Evolutionary conservation across 192 early-diverging fungal genomes (phyloP).

Genomic region (Linnemannia schmuckeri): DNA sequence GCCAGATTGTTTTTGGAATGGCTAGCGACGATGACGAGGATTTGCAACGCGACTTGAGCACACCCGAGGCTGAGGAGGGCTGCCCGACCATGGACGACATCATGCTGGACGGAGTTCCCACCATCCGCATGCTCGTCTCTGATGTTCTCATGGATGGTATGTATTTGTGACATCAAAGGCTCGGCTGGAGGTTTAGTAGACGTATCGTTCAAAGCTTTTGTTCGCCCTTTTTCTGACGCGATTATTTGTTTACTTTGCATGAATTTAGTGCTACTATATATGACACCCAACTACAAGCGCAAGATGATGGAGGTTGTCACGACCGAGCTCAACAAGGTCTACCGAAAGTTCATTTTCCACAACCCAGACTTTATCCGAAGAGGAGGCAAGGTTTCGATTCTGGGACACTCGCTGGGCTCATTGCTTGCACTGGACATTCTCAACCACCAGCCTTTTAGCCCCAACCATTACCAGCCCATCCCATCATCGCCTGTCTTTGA

Average conservation of each 20-base stretch:
- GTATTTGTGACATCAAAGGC: background rate
- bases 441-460: constrained; percentile 70
- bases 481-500: constrained; percentile 56
- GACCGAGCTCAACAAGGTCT: constrained; percentile 82
- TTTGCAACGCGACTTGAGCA: constrained; percentile 68
- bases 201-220: too few relatives aligned
- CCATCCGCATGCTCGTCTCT: constrained; percentile 82
- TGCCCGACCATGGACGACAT: constrained; percentile 81
- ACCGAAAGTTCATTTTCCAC: constrained; percentile 74
- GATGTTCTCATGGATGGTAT: constrained; percentile 89
- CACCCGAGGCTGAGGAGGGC: constrained; percentile 65
- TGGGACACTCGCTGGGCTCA: constrained; percentile 86
- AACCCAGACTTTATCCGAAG: constrained; percentile 79
- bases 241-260: background rate
- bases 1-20: constrained; percentile 83
- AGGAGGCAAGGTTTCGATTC: constrained; percentile 78
- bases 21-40: constrained; percentile 65
- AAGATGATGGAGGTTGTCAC: constrained; percentile 85
- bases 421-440: constrained; percentile 85
- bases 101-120: constrained; percentile 84
- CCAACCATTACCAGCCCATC: constrained; percentile 36
- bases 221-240: background rate
- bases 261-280: constrained; percentile 78
- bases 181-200: background rate
- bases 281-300: constrained; percentile 86